Base-by-base conservation (phyloP, 257 asterid genomes). In the Forsythia viridissima region DNA sequence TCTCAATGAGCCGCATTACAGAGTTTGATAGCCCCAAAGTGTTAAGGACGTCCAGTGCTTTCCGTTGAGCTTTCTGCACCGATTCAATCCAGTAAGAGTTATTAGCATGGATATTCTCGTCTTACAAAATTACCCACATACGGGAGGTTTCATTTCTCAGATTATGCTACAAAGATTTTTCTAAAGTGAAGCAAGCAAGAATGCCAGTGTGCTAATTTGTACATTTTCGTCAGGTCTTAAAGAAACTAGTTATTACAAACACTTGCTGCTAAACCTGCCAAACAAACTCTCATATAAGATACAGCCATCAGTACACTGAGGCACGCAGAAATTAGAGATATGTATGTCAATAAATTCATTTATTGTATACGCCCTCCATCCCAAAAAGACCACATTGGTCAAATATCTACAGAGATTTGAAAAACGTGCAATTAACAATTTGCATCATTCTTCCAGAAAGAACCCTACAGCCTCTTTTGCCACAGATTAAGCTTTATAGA, bases 11-110 rank as follows among this genome's bases (percentile, higher is more conserved):
- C 87, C 97, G 86, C 84, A 95, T 72, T 65, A 93, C 86, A 73
- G 98, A 89, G 82, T 92, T 95, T 59, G 99, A 95, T 21, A 95
- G 91, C 66, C 99, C 98, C 82, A 93, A 51, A n/a, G 92, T 93
- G 88, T 95, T 95, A 57, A 95, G 97, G 46, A 93, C 98, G 78
- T 95, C 99, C 81, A 95, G 86, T 59, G 97, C 97, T 85, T 95
- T 93, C 86, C 98, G 81, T 83, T 93, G 99, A 80, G 99, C 98
- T 78, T 94, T 90, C 99, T 95, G 91, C 85, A 85, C 46, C 79
- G 80, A 51, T 3, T 8, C 38, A 61, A 61, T 69, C 66, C 48
- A 73, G 42, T 59, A 42, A 24, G 24, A 30, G 34, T 42, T 34
- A 52, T 16, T 18, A 52, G 37, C 6, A 59, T 71, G 24, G 46